These are phyloP conservation scores for Talaromyces sp. DNA, from an alignment of 2,329 filamentous ascomycete species.

Conservation along the genomic window DNA sequence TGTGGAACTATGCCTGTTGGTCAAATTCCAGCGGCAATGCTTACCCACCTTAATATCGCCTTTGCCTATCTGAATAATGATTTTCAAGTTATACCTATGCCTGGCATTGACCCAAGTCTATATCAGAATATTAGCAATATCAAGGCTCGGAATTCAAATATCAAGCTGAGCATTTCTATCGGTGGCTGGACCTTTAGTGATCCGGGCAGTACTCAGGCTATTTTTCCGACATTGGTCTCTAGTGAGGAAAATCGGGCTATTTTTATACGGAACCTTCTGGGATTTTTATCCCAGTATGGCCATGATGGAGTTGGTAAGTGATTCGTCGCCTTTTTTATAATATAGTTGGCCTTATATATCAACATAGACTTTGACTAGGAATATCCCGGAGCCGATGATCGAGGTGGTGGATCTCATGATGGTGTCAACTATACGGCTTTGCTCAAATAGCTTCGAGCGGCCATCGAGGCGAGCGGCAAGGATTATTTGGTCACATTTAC, in stretches of 20 bases:
- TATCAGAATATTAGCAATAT: slow-evolving; percentile 24
- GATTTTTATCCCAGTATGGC: slow-evolving; percentile 15
- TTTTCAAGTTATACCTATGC: slow-evolving; percentile 24
- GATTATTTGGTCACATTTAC: slow-evolving; percentile 9
- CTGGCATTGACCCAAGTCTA: slow-evolving; percentile 12
- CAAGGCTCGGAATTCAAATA: slow-evolving; percentile 23
- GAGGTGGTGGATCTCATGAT: slow-evolving; percentile 1
- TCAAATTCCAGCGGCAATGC: slow-evolving; percentile 11
- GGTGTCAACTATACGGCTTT: slow-evolving; percentile 6
- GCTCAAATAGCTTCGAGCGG: slow-evolving; percentile 2
- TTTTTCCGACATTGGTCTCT: slow-evolving; percentile 13
- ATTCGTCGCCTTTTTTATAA: too few species aligned
- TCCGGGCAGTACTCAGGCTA: slow-evolving; percentile 1
- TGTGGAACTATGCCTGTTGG: slow-evolving; percentile 4
- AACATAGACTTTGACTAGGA: slow-evolving; percentile 17
- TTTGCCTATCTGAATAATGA: slow-evolving; percentile 39
- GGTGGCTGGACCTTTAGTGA: slow-evolving; percentile 12
- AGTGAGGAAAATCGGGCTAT: slow-evolving; percentile 2
- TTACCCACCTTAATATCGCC: slow-evolving; percentile 29
- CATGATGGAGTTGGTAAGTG: slow-evolving; percentile 15
- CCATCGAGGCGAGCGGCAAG: slow-evolving; percentile 1
- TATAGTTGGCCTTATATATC: too few species aligned
- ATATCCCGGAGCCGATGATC: slow-evolving; percentile 14
- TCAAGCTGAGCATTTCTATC: slow-evolving; percentile 28
- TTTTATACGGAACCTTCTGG: slow-evolving; percentile 12